Evolutionary conservation across 441 rosid genomes (phyloP).

Genomic region (Arabidopsis lyrata): DNA sequence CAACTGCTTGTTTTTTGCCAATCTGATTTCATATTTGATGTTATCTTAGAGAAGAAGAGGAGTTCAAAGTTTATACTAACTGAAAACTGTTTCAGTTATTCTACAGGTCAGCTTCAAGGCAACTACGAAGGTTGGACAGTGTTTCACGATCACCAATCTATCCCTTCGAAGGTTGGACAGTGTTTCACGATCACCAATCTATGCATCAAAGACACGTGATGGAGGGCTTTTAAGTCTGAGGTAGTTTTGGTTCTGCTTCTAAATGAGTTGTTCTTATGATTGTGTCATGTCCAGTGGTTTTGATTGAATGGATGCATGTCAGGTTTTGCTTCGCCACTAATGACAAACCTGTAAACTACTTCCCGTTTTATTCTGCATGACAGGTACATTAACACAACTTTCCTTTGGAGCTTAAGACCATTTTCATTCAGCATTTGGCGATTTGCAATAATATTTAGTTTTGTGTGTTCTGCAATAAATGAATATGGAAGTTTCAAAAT

Average conservation of each 20-base stretch:
- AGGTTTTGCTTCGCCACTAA: background rate
- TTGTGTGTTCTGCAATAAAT: background rate
- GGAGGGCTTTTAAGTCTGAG: slow-evolving; percentile 94
- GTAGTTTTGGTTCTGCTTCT: slow-evolving; percentile 48
- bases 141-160: slow-evolving; percentile 96
- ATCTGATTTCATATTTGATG: background rate
- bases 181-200: slow-evolving; percentile 95
- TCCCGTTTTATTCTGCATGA: background rate
- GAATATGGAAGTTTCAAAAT: slow-evolving; percentile 7
- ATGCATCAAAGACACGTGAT: slow-evolving; percentile 87
- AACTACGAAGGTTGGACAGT: slow-evolving; percentile 91
- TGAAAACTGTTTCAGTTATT: slow-evolving; percentile 72
- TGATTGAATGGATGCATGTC: too few species aligned
- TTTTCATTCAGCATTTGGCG: slow-evolving; percentile 69
- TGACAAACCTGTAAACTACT: background rate
- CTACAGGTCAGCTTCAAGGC: slow-evolving; percentile 98
- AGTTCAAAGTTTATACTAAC: slow-evolving; percentile 39
- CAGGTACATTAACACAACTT: slow-evolving; percentile 48
- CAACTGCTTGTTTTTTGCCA: background rate
- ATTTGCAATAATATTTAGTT: background rate
- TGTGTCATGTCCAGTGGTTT: background rate
- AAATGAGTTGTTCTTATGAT: slow-evolving; percentile 5
- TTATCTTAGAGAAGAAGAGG: background rate
- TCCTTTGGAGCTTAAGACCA: slow-evolving; percentile 8
- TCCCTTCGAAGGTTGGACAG: slow-evolving; percentile 80